phyloP scores from a whole-genome alignment of 1,139 yeast species.

The Magnusiomyces tetraspermus region DNA sequence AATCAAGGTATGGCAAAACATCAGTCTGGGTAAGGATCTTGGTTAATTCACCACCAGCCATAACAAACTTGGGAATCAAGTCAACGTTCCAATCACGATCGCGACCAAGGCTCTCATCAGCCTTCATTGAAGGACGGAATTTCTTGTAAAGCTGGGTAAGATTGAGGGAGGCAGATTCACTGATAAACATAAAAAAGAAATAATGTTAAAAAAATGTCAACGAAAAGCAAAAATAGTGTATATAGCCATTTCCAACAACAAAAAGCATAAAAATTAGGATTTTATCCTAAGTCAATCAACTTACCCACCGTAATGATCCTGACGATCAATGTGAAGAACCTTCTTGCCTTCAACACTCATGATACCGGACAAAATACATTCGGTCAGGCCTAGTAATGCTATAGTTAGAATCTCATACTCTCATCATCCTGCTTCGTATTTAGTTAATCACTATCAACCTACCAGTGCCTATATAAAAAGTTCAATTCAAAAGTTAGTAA shows the following conservation, averaged over 20 bases:
- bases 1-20: constrained; percentile 90
- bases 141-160: constrained; percentile 41
- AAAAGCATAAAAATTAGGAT: neutral
- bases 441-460: constrained; percentile 3
- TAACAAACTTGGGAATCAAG: constrained; percentile 88
- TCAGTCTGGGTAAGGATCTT: constrained; percentile 91
- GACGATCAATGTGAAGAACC: constrained; percentile 91
- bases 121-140: constrained; percentile 41
- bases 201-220: constrained; percentile 20
- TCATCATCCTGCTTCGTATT: neutral
- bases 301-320: constrained; percentile 83
- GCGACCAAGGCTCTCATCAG: constrained; percentile 70
- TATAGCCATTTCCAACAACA: too few relatives aligned
- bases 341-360: constrained; percentile 95
- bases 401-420: too few relatives aligned
- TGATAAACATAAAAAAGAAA: constrained; percentile 39
- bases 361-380: constrained; percentile 88
- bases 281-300: constrained; percentile 11
- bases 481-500: neutral
- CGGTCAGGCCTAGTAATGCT: constrained; percentile 74
- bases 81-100: constrained; percentile 98
- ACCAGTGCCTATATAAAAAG: constrained; percentile 22
- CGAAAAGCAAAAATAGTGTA: too few relatives aligned
- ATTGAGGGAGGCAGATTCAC: constrained; percentile 57
- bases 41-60: constrained; percentile 97